Evolutionary conservation across 768 basidiomycete species (phyloP), one percentile per base, ranked within the genome.

Genomic region (Boletus sp.): DNA sequence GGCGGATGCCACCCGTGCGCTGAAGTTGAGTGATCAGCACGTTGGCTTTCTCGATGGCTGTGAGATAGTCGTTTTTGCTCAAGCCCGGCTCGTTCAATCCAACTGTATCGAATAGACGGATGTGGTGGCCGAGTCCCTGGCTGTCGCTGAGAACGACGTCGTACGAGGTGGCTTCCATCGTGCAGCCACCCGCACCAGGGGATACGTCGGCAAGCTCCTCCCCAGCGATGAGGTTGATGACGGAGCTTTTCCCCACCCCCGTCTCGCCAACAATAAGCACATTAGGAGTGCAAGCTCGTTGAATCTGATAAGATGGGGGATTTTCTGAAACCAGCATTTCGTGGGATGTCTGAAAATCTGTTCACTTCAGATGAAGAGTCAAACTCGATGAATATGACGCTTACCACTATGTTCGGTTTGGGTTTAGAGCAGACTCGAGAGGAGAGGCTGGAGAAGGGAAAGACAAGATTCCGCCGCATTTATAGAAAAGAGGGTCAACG

Each of bases 191-290:
- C 11, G 71, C 69, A 1, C 62, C 19, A 19, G 64, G 62, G 10
- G 71, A 72, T 8, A 67, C 63, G 0, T 29, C 35, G 5, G 75
- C 75, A 5, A 62, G 43, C 0, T 60, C 14, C 5, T 57, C 37
- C 11, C 67, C 68, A 19, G 61, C 62, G 35, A 78, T 55, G 64
- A 78, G 70, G 55, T 77, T 78, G 51, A 77, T 57, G 30, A 76
- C 64, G 2, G 73, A 74, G 53, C 76, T 77, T 51, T 78, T 78
- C 9, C 72, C 66, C 5, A 40, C 54, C 1, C 66, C 66, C 27
- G 66, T 66, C 54, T 69, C 66, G 7, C 66, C 71, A 13, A 77
- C 75, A 35, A 63, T 67, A 15, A 67, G 75, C 7, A 56, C 64
- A 10, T 78, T 77, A 42, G 74, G 73, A 40, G 56, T 40, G 32